These are phyloP conservation scores for Fusarium sp. DNA, from an alignment of 2,329 filamentous ascomycete species.

Conservation along the genomic window DNA sequence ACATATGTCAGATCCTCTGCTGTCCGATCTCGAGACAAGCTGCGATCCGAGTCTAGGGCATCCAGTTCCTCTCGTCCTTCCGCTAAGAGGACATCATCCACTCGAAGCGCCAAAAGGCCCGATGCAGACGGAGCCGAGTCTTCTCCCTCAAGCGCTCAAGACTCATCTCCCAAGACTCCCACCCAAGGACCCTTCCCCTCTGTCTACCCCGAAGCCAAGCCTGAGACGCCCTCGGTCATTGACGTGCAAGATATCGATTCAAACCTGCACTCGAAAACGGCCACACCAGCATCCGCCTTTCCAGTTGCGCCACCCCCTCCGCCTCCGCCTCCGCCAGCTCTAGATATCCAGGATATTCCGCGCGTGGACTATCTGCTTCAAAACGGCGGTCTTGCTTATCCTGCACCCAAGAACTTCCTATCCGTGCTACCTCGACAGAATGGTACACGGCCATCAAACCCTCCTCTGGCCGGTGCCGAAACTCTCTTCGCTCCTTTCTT, in stretches of 20 bases:
- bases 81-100: conserved; percentile 57
- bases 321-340: conserved; percentile 81
- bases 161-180: conserved; percentile 75
- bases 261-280: conserved; percentile 55
- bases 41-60: conserved; percentile 54
- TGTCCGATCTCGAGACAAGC: conserved; percentile 55
- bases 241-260: conserved; percentile 56
- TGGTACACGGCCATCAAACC: conserved; percentile 73
- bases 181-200: conserved; percentile 69
- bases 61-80: conserved; percentile 55
- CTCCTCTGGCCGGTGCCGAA: conserved; percentile 77
- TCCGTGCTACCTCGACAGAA: conserved; percentile 72
- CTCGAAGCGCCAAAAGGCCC: conserved; percentile 55
- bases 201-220: conserved; percentile 59
- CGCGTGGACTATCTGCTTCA: conserved; percentile 94
- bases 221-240: conserved; percentile 53
- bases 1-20: conserved; percentile 63
- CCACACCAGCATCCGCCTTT: conserved; percentile 55
- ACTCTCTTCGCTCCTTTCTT: conserved; percentile 88
- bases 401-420: conserved; percentile 82
- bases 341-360: conserved; percentile 79
- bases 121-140: conserved; percentile 61
- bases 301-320: conserved; percentile 63
- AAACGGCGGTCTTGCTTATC: conserved; percentile 83
- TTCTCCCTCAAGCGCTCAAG: conserved; percentile 64